These are phyloP conservation scores for Xylariaceae sp. DNA, from an alignment of 2,329 filamentous ascomycete genomes.

Conservation along the genomic window DNA sequence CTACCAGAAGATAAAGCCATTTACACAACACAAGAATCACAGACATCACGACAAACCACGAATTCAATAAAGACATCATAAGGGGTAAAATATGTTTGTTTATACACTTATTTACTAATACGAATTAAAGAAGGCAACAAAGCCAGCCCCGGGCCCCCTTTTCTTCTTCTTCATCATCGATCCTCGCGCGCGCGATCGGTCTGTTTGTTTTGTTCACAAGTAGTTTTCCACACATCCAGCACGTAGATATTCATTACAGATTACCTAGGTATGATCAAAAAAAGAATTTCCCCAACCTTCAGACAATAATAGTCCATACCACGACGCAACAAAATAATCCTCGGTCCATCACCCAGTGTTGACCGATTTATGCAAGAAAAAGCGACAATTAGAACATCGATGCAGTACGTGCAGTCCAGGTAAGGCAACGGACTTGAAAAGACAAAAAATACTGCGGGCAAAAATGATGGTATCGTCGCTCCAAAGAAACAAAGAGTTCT, in stretches of 20 bases:
- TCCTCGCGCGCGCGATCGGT: no score
- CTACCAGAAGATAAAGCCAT: no score
- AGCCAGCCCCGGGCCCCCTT: neutral
- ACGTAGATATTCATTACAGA: slow-evolving; percentile 5
- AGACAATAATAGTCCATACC: neutral
- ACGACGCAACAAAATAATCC: slow-evolving; percentile 11
- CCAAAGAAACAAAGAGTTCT: slow-evolving; percentile 13
- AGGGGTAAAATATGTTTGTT: neutral
- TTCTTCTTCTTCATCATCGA: neutral
- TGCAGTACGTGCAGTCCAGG: slow-evolving; percentile 5
- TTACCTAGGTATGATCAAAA: no score
- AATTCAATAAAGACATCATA: no score
- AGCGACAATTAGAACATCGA: slow-evolving; percentile 12
- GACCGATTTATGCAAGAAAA: slow-evolving; percentile 8
- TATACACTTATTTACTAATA: slow-evolving; percentile 11
- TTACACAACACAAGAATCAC: no score
- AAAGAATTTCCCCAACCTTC: no score
- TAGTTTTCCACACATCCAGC: neutral
- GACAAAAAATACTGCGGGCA: slow-evolving; percentile 5
- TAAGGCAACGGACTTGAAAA: slow-evolving; percentile 12
- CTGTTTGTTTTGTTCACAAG: no score
- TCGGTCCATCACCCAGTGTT: slow-evolving; percentile 11
- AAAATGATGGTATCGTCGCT: slow-evolving; percentile 19
- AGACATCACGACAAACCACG: no score
- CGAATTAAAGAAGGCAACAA: slow-evolving; percentile 10